phyloP scores from a whole-genome alignment of 202 grass and related monocot genomes.

The Carex sylvatica region DNA sequence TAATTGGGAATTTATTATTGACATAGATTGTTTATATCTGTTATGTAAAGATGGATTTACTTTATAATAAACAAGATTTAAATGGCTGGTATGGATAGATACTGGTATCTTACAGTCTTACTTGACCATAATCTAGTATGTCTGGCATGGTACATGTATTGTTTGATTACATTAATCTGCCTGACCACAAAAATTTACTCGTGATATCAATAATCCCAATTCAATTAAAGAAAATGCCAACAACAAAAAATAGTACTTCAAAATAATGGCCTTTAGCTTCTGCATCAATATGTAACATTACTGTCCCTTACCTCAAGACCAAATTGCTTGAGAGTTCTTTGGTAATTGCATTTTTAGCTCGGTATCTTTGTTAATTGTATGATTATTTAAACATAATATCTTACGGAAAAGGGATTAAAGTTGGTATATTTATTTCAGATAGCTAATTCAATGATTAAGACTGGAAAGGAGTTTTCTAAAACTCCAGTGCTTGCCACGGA shows the following conservation, averaged over 20 bases:
- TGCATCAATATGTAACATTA: neutral
- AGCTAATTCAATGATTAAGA: slow-evolving; percentile 78
- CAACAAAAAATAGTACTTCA: neutral
- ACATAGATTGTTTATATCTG: neutral
- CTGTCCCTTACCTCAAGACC: neutral
- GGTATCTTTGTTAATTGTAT: neutral
- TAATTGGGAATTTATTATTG: neutral
- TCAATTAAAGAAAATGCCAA: neutral
- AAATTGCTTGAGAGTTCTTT: slow-evolving; percentile 8
- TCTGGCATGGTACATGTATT: neutral
- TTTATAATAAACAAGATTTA: neutral
- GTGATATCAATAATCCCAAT: neutral
- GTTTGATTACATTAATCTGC: neutral
- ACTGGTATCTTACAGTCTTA: neutral
- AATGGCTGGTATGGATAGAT: neutral
- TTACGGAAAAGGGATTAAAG: neutral
- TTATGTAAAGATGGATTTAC: neutral
- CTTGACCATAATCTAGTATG: neutral
- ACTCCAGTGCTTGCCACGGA: slow-evolving; percentile 40
- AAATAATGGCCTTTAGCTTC: neutral
- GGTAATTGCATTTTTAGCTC: neutral
- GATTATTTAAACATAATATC: neutral
- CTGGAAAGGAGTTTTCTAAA: slow-evolving; percentile 59
- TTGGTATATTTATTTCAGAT: slow-evolving; percentile 38
- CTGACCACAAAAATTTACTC: neutral